These are phyloP conservation scores for Venturia oleaginea DNA, from an alignment of 2,329 filamentous ascomycete species.

Conservation along the genomic window DNA sequence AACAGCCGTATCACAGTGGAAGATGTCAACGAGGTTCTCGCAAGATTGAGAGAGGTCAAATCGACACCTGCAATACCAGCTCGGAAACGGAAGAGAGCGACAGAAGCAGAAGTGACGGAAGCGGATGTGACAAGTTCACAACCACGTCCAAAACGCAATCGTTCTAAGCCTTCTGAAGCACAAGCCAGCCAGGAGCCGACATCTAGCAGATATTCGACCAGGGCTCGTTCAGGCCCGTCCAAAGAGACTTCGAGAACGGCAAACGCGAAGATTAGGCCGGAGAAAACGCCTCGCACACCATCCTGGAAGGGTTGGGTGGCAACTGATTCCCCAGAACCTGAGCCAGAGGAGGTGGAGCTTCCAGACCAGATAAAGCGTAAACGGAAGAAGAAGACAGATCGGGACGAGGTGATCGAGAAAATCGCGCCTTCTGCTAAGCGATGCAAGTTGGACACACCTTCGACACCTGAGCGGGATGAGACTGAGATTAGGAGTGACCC, in stretches of 20 bases:
- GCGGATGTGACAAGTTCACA: background rate
- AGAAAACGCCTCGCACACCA: background rate
- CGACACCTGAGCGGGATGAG: background rate
- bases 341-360: background rate
- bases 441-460: background rate
- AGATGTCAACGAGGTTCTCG: background rate
- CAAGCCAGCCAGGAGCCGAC: background rate
- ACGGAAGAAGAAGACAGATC: background rate
- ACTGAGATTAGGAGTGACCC: background rate
- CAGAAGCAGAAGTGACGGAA: background rate
- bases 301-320: background rate
- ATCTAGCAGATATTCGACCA: background rate
- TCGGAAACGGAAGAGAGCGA: background rate
- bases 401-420: background rate
- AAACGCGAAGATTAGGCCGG: background rate
- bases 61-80: background rate
- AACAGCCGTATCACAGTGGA: background rate
- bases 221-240: background rate
- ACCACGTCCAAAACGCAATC: background rate
- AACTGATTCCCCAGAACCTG: conserved; percentile 1
- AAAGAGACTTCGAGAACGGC: background rate
- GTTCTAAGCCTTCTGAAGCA: background rate
- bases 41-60: background rate
- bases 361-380: background rate
- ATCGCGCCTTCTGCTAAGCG: background rate